phyloP scores from a whole-genome alignment of 2,329 filamentous ascomycete genomes.

The Macrophomina pseudophaseolina region DNA sequence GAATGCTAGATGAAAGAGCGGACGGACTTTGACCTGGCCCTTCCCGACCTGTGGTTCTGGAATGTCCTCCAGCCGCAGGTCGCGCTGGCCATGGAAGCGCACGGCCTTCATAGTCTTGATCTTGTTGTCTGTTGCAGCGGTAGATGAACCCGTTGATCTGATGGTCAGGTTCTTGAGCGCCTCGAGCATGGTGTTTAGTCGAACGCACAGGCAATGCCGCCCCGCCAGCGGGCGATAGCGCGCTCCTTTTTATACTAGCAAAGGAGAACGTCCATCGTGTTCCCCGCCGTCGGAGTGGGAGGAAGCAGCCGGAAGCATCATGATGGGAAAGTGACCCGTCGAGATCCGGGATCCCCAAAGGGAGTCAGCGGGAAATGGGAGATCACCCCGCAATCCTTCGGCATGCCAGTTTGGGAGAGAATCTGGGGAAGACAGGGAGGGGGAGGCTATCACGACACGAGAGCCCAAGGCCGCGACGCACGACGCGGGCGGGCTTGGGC shows the following conservation, averaged over 20 bases:
- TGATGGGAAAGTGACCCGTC: background rate
- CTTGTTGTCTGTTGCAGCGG: background rate
- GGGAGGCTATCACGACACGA: background rate
- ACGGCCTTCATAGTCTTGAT: conserved; percentile 50
- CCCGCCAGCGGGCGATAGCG: background rate
- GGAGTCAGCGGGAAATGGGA: conserved; percentile 8
- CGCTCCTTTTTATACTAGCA: background rate
- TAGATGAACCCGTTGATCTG: background rate
- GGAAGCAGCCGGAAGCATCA: background rate
- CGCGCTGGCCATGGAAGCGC: conserved; percentile 51
- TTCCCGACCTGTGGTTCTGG: conserved; percentile 46
- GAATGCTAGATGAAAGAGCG: conserved; percentile 21
- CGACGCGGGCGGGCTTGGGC: background rate
- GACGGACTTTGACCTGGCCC: conserved; percentile 47
- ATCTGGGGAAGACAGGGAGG: conserved; percentile 22
- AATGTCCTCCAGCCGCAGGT: conserved; percentile 51
- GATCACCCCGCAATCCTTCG: conserved; percentile 23
- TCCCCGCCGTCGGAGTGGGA: conserved; percentile 9
- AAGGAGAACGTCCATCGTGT: background rate
- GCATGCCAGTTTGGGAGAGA: conserved; percentile 14
- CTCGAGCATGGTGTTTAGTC: conserved; percentile 13
- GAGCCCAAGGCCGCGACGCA: background rate
- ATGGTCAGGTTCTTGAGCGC: conserved; percentile 1
- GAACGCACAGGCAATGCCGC: conserved; percentile 6
- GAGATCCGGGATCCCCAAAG: conserved; percentile 16